Evolutionary conservation across 768 basidiomycete species (phyloP), one percentile per base, ranked within the genome.

Genomic region (Amanita pseudoporphyria): DNA sequence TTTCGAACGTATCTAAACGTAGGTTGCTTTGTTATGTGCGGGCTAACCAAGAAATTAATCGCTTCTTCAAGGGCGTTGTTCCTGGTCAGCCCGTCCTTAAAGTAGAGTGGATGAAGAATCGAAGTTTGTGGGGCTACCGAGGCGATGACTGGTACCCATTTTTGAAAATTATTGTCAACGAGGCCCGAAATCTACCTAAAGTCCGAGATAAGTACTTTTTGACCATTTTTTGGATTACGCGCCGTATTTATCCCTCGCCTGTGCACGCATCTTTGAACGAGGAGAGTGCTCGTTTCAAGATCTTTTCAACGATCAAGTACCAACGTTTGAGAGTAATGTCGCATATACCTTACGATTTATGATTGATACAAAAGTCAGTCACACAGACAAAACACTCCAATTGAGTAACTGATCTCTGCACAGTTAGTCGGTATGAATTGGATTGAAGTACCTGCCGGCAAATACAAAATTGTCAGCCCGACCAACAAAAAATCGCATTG

Each of bases 351-450:
- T 99, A 45, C 81, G 96, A 6, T 98, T 97, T 65, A 99, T 99
- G 96, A 95, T 99, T 53, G 96, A 99, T 60, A 86, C 89, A 5
- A 84, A 92, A 74, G 94, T 90, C 21, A 7, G 43, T 49, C 22
- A 10, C 16, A 33, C 43, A 31, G 6, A 43, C n/a, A 30, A 44
- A 16, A 28, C 19, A 10, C 5, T 16, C n/a, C 42, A 6, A n/a
- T 38, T 18, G 22, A 9, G 3, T 47, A 22, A 45, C 36, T 37
- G 57, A 30, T 52, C 42, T 2, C 16, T 9, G 52, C 46, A 19
- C 54, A 93, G 89, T 82, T 99, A 26, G 84, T 94, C 43, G 96
- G 96, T 7, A 98, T 99, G 96, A 98, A 97, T 62, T 99, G 96
- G 95, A 85, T 99, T 46, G 92, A 98, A 66, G 71, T 96, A 7